Evolutionary conservation across 148 eudicot genomes (phyloP), one percentile per base, ranked within the genome.

Genomic region (Vaccinium myrtillus): DNA sequence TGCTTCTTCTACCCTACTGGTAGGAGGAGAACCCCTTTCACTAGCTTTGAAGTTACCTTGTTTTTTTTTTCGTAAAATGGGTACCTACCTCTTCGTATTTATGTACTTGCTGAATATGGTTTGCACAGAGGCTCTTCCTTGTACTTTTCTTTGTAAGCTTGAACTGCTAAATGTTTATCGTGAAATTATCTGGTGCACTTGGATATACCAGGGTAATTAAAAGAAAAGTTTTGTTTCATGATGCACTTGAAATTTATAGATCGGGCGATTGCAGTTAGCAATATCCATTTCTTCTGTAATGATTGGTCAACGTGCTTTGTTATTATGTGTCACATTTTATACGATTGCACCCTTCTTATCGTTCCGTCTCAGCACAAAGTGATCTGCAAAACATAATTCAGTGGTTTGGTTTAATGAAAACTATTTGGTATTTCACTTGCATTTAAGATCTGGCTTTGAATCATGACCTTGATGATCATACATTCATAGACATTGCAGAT

Each of bases 401-500:
- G 63, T 19, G 15, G 27, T 53, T 51, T 2, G 0, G 36, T 50
- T 53, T 78, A 5, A 48, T 7, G 53, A 19, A 75, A 21, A 39
- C 6, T 9, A 9, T 75, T 19, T 75, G 54, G 36, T 14, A 48
- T 46, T 16, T 39, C 50, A 18, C 15, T 77, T n/a, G 54, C 56
- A 13, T n/a, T 49, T 48, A n/a, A 79, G 48, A n/a, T 56, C 30
- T 79, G 69, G 32, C 32, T 8, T 36, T 19, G 49, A 79, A n/a
- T 48, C 23, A 78, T 14, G 25, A 61, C 8, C 46, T 80, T 80
- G 53, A 59, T 61, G 32, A 43, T 59, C 50, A 25, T 80, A 67
- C 36, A 36, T 80, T 61, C 32, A 39, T 61, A 32, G 56, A 43
- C 55, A 36, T 80, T 59, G 83, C 55, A 80, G 82, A 79, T 55